Percentiles rank a stretch among this genome's conserved stretches.
Evolutionary conservation across 1,284 basidiomycete genomes (phyloP).

Genomic region (Malassezia equina): DNA sequence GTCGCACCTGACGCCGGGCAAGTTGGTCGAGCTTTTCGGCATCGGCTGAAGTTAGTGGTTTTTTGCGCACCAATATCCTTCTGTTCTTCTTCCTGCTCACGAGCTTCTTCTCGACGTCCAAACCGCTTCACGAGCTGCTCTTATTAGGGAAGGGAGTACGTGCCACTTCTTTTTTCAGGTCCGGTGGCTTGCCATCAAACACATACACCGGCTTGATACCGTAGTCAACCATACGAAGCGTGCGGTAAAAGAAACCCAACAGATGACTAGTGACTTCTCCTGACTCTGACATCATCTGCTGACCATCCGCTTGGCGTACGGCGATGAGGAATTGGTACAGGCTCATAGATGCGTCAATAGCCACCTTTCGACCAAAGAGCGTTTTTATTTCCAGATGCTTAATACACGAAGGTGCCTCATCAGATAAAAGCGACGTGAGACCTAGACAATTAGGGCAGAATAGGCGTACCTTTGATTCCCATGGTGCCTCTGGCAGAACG

Average conservation of each 20-base stretch:
- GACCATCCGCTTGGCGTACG: constrained; percentile 87
- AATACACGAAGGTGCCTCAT: constrained; percentile 78
- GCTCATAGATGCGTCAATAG: constrained; percentile 68
- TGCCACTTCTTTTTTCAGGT: constrained; percentile 90
- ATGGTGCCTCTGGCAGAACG: not conserved
- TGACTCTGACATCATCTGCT: constrained; percentile 88
- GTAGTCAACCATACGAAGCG: constrained; percentile 81
- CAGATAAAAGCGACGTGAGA: constrained; percentile 70
- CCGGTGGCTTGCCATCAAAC: constrained; percentile 96
- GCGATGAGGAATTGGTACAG: constrained; percentile 85
- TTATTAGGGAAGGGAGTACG: not conserved
- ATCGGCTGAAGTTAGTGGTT: constrained; percentile 12
- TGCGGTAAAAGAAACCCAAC: constrained; percentile 93
- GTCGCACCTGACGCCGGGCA: constrained; percentile 80
- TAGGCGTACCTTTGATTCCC: constrained; percentile 17
- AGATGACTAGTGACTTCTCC: constrained; percentile 86
- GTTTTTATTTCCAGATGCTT: constrained; percentile 91
- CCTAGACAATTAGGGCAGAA: constrained; percentile 51
- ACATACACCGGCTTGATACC: constrained; percentile 97
- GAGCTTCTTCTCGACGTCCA: constrained; percentile 79
- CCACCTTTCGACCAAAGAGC: constrained; percentile 75
- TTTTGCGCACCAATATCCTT: constrained; percentile 67
- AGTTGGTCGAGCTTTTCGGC: constrained; percentile 85
- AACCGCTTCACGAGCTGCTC: constrained; percentile 79
- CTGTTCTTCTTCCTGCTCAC: constrained; percentile 86